These are phyloP conservation scores for Chrysanthemum makinoi DNA, from an alignment of 129 eudicot genomes.

Conservation along the genomic window DNA sequence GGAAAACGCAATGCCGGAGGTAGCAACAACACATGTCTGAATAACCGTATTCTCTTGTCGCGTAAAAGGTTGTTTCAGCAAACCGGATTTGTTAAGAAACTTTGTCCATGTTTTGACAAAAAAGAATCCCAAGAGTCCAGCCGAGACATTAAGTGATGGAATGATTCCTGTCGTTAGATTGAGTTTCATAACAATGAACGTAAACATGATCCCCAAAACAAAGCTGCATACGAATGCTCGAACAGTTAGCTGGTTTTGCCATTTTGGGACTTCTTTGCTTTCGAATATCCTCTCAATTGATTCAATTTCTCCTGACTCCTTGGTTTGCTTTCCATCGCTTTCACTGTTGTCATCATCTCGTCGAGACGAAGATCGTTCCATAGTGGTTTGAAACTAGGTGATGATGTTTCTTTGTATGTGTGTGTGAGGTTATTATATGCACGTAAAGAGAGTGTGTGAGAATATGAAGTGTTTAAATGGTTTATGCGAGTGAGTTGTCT, in stretches of 20 bases:
- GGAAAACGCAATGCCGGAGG: constrained; percentile 94
- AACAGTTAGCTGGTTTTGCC: constrained; percentile 77
- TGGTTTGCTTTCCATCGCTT: constrained; percentile 33
- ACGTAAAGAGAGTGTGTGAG: constrained; percentile 10
- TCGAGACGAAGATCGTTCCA: constrained; percentile 39
- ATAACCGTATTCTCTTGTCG: constrained; percentile 94
- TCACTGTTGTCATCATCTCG: constrained; percentile 27
- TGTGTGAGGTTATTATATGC: neutral
- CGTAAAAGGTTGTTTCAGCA: constrained; percentile 82
- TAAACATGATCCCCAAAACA: constrained; percentile 60
- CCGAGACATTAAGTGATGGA: constrained; percentile 91
- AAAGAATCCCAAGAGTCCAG: constrained; percentile 87
- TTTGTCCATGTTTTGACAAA: constrained; percentile 90
- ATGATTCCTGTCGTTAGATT: constrained; percentile 92
- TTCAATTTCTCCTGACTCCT: constrained; percentile 31
- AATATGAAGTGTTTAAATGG: constrained; percentile 26
- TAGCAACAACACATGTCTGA: constrained; percentile 94
- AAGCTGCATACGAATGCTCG: constrained; percentile 75
- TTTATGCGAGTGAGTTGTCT: constrained; percentile 14
- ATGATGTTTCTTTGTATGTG: neutral
- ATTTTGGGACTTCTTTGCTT: constrained; percentile 69
- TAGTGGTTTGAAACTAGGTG: constrained; percentile 5
- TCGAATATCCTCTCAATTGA: constrained; percentile 72
- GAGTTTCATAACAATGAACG: constrained; percentile 93
- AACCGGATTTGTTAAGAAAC: constrained; percentile 63